A percentile compares a stretch with the other conserved stretches of the same genome.
Evolutionary conservation across 1,284 basidiomycete species (phyloP).

Genomic region (Ceratobasidium sp.): DNA sequence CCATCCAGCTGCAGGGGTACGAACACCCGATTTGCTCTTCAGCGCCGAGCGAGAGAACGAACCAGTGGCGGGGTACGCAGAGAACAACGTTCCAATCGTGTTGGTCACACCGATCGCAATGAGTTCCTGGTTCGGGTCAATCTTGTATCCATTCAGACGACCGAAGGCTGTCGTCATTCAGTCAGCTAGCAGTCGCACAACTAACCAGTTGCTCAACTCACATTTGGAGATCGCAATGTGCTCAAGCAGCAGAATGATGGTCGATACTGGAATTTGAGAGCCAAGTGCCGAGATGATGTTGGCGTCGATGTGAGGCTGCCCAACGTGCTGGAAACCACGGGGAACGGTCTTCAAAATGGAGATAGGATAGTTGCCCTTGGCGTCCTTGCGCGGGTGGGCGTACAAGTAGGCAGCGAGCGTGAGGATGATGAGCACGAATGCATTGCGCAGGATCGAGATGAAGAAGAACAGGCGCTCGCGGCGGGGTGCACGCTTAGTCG

Average conservation of each 20-base stretch:
- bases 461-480: slow-evolving; percentile 89
- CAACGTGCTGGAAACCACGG: slow-evolving; percentile 72
- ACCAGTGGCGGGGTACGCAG: slow-evolving; percentile 95
- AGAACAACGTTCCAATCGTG: slow-evolving; percentile 84
- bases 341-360: slow-evolving; percentile 87
- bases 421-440: slow-evolving; percentile 84
- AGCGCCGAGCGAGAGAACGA: slow-evolving; percentile 98
- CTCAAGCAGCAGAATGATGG: slow-evolving; percentile 94
- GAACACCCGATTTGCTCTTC: slow-evolving; percentile 95
- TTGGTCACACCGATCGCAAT: slow-evolving; percentile 98
- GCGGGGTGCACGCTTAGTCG: slow-evolving; percentile 74
- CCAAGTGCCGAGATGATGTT: slow-evolving; percentile 76
- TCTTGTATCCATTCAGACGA: slow-evolving; percentile 95
- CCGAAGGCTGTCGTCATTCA: slow-evolving; percentile 77
- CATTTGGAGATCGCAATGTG: slow-evolving; percentile 97
- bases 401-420: slow-evolving; percentile 88
- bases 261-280: slow-evolving; percentile 87
- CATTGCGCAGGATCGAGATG: slow-evolving; percentile 83
- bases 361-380: slow-evolving; percentile 81
- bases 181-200: slow-evolving; percentile 1
- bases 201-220: slow-evolving; percentile 54
- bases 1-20: slow-evolving; percentile 92
- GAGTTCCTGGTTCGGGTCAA: slow-evolving; percentile 96
- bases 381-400: slow-evolving; percentile 65
- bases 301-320: slow-evolving; percentile 72